Evolutionary conservation across 2,329 filamentous ascomycete species (phyloP).

Genomic region (Pyricularia sp.): DNA sequence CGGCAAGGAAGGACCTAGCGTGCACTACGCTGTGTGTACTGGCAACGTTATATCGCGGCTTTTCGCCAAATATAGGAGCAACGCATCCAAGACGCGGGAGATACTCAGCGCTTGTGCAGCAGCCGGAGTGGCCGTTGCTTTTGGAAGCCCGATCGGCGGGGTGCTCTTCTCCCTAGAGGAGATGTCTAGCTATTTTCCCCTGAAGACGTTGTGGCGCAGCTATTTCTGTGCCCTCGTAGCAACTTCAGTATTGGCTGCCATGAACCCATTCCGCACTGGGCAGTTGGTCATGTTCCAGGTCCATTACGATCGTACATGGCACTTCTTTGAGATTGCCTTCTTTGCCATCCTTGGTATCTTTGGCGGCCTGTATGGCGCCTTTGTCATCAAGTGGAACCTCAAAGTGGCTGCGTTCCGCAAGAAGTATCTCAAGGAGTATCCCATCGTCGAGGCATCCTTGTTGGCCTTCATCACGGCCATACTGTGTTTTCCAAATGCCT

Average conservation of each 20-base stretch:
- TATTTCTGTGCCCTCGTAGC: constrained; percentile 97
- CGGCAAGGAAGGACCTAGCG: constrained; percentile 93
- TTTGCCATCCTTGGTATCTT: constrained; percentile 89
- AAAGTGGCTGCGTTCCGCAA: constrained; percentile 87
- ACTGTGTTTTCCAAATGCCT: constrained; percentile 95
- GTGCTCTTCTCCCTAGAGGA: constrained; percentile 96
- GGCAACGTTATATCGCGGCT: constrained; percentile 92
- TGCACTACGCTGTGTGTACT: constrained; percentile 97
- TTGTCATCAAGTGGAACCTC: constrained; percentile 97
- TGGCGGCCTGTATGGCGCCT: constrained; percentile 87
- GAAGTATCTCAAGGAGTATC: constrained; percentile 77
- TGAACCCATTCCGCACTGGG: constrained; percentile 96
- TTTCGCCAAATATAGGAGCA: constrained; percentile 85
- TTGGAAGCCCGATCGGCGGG: constrained; percentile 93
- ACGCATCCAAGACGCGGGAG: constrained; percentile 89
- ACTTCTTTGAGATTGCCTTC: constrained; percentile 93
- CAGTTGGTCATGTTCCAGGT: constrained; percentile 99
- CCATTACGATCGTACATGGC: constrained; percentile 90
- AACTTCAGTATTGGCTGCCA: constrained; percentile 82
- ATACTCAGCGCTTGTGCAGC: constrained; percentile 92
- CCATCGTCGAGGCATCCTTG: constrained; percentile 77
- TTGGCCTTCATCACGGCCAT: constrained; percentile 77
- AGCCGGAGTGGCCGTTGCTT: constrained; percentile 90
- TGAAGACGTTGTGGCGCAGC: constrained; percentile 96
- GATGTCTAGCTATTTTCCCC: constrained; percentile 92